phyloP scores from a whole-genome alignment of 192 early-diverging fungal species.

The Coemansia interrupta region DNA sequence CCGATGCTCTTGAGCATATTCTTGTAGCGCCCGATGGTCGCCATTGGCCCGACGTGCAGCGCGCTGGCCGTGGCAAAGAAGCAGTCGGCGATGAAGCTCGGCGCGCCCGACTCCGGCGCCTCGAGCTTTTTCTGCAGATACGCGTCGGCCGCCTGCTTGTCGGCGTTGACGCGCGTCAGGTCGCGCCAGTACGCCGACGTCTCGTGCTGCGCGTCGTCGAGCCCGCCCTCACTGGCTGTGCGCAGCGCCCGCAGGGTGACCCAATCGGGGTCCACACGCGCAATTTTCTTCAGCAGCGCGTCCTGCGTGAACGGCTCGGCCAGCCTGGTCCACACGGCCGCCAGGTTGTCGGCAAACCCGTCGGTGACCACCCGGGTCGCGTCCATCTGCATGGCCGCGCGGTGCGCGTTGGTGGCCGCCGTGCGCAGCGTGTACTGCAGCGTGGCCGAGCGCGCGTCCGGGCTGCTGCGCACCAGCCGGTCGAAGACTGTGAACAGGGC shows the following conservation, averaged over 20 bases:
- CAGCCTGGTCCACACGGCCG: conserved; percentile 62
- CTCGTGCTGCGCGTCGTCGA: conserved; percentile 28
- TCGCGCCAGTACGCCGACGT: conserved; percentile 56
- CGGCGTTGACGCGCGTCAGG: conserved; percentile 77
- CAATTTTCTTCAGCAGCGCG: conserved; percentile 66
- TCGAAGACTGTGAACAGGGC: conserved; percentile 55
- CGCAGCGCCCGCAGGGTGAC: conserved; percentile 60
- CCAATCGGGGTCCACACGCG: conserved; percentile 73
- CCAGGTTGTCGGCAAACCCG: conserved; percentile 81
- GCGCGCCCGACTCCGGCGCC: conserved; percentile 5
- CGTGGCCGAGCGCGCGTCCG: conserved; percentile 57
- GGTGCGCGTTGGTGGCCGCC: conserved; percentile 62
- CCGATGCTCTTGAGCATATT: conserved; percentile 63
- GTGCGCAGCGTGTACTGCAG: conserved; percentile 66
- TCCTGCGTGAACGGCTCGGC: conserved; percentile 84
- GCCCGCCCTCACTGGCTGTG: conserved; percentile 38
- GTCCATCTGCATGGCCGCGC: conserved; percentile 81
- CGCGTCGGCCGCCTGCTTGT: conserved; percentile 62
- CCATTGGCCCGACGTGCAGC: conserved; percentile 77
- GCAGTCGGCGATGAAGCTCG: conserved; percentile 87
- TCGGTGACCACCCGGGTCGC: conserved; percentile 68
- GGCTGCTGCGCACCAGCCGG: conserved; percentile 65
- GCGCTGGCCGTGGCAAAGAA: conserved; percentile 78
- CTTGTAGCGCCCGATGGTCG: conserved; percentile 66
- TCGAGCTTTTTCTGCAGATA: conserved; percentile 43